Conservation (phyloP, 345 rosid genomes). For the Mercurialis annua region DNA sequence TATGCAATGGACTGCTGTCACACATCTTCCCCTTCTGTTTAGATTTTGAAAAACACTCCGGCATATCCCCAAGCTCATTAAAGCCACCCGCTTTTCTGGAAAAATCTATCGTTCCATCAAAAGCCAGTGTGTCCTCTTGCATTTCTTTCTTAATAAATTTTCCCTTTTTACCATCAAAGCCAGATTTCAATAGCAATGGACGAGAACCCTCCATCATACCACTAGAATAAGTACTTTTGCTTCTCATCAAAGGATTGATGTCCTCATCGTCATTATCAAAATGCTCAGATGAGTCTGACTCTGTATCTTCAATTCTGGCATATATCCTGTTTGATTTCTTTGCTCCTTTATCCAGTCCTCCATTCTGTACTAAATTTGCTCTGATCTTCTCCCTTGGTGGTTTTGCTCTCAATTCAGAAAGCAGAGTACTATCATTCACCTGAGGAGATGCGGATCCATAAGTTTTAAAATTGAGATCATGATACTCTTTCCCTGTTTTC, state of each 20-base stretch:
- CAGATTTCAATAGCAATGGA: conserved; percentile 45
- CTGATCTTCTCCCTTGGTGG: conserved; percentile 55
- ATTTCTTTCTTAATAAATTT: conserved; percentile 40
- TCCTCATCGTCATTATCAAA: conserved; percentile 57
- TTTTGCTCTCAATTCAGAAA: conserved; percentile 52
- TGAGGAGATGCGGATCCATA: conserved; percentile 51
- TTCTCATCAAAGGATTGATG: conserved; percentile 45
- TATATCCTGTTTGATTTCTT: conserved; percentile 45
- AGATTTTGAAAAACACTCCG: conserved; percentile 47
- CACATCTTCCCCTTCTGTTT: conserved; percentile 75
- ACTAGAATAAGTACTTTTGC: conserved; percentile 45
- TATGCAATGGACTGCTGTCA: conserved; percentile 46
- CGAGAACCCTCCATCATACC: conserved; percentile 43
- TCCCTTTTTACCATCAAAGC: conserved; percentile 40
- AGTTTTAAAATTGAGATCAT: conserved; percentile 46
- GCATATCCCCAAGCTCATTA: conserved; percentile 37
- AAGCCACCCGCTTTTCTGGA: conserved; percentile 35
- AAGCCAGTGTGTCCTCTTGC: conserved; percentile 37
- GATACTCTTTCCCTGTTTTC: conserved; percentile 54
- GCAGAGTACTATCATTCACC: conserved; percentile 50
- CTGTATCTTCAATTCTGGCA: conserved; percentile 64
- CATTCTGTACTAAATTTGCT: conserved; percentile 49
- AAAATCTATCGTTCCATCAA: conserved; percentile 36
- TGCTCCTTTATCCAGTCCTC: conserved; percentile 36
- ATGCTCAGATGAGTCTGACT: conserved; percentile 75